phyloP scores from a whole-genome alignment of 129 eudicot genomes.

The Chrysanthemum lavandulifolium region DNA sequence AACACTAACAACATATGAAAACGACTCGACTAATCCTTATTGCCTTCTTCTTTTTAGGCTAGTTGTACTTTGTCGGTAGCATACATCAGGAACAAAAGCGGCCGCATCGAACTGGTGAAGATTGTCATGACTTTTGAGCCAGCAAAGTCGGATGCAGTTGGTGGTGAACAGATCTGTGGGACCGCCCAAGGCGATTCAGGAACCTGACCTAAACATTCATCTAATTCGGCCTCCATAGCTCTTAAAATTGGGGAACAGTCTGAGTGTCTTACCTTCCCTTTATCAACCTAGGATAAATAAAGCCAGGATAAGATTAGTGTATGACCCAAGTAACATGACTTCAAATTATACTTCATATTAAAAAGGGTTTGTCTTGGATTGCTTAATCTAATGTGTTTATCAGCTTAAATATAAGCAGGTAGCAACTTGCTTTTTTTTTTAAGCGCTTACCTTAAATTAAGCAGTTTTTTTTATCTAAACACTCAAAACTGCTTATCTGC shows the following conservation, averaged over 20 bases:
- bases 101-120: slow-evolving; percentile 29
- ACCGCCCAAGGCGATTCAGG: slow-evolving; percentile 66
- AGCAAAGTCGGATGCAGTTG: slow-evolving; percentile 53
- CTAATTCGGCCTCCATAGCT: slow-evolving; percentile 50
- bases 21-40: not conserved
- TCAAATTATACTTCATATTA: too few relatives aligned
- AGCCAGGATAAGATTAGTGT: slow-evolving; percentile 1
- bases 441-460: too few relatives aligned
- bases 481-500: too few relatives aligned
- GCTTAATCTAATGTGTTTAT: too few relatives aligned
- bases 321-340: not conserved
- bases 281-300: slow-evolving; percentile 42
- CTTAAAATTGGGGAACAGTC: slow-evolving; percentile 48
- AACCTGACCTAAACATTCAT: slow-evolving; percentile 58
- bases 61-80: slow-evolving; percentile 30
- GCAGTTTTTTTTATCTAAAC: too few relatives aligned
- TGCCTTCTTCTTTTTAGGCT: slow-evolving; percentile 38
- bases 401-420: too few relatives aligned
- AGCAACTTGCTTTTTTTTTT: not conserved
- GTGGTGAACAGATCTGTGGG: slow-evolving; percentile 62
- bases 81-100: slow-evolving; percentile 66
- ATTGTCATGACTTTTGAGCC: slow-evolving; percentile 41
- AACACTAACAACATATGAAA: slow-evolving; percentile 7
- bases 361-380: too few relatives aligned
- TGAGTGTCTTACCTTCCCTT: slow-evolving; percentile 66